Percentiles rank a stretch among this genome's conserved stretches.
Conservation (phyloP, 805 yeast species). For the Ogataea nitratoaversa region DNA sequence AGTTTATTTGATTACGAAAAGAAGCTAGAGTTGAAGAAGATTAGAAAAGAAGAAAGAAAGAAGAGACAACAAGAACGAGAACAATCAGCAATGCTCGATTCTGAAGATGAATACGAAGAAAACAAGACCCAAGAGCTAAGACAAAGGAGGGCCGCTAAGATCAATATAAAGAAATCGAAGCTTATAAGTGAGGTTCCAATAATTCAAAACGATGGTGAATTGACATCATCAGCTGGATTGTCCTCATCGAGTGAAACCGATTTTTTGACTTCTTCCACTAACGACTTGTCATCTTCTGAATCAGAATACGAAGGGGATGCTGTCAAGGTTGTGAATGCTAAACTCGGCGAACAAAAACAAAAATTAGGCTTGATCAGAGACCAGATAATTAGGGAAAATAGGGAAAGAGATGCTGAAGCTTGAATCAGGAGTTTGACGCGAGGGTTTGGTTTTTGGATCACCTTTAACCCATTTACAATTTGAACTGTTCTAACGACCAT, state of each 20-base stretch:
- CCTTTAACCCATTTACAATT: no score
- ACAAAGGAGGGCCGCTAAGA: constrained; percentile 34
- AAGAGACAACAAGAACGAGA: constrained; percentile 20
- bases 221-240: constrained; percentile 28
- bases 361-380: constrained; percentile 23
- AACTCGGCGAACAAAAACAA: constrained; percentile 1
- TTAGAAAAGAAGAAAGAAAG: constrained; percentile 23
- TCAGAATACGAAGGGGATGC: constrained; percentile 12
- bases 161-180: constrained; percentile 37
- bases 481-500: no score
- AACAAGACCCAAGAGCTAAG: constrained; percentile 43
- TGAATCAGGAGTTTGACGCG: no score
- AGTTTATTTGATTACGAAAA: constrained; percentile 48
- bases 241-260: constrained; percentile 29
- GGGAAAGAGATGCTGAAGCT: constrained; percentile 19
- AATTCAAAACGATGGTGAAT: constrained; percentile 42
- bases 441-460: no score
- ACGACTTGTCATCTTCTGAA: constrained; percentile 7
- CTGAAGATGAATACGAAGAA: constrained; percentile 49
- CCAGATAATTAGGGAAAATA: constrained; percentile 27
- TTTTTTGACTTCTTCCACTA: constrained; percentile 10
- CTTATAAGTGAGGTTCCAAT: constrained; percentile 49
- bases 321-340: neutral
- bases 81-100: constrained; percentile 13
- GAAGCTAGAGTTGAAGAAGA: constrained; percentile 30